These are phyloP conservation scores for Penicillium freii DNA, from an alignment of 2,329 filamentous ascomycete genomes.

Conservation along the genomic window DNA sequence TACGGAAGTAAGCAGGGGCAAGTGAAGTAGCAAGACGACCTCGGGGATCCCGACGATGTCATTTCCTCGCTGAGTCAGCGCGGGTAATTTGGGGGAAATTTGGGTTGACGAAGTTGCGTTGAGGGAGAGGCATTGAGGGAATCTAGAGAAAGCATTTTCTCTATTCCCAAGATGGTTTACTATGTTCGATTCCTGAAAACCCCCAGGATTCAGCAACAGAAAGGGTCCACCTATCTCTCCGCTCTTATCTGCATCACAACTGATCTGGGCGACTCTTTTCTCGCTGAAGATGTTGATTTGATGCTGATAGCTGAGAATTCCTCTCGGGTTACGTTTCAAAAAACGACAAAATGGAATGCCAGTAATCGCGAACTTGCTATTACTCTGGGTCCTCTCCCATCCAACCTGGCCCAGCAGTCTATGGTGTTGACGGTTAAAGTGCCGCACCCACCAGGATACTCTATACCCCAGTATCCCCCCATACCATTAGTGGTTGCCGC, in stretches of 20 bases:
- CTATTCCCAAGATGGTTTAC: slow-evolving; percentile 48
- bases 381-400: slow-evolving; percentile 32
- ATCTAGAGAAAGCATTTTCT: neutral
- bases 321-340: slow-evolving; percentile 24
- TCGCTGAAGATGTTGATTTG: slow-evolving; percentile 44
- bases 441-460: slow-evolving; percentile 20
- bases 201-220: slow-evolving; percentile 50
- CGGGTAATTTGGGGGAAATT: slow-evolving; percentile 2
- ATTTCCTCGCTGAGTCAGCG: slow-evolving; percentile 30
- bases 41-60: slow-evolving; percentile 23
- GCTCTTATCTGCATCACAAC: slow-evolving; percentile 64
- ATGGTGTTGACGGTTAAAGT: slow-evolving; percentile 30
- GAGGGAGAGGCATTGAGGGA: neutral
- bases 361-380: slow-evolving; percentile 36
- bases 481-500: slow-evolving; percentile 55
- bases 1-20: slow-evolving; percentile 9
- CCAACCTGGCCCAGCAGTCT: slow-evolving; percentile 24
- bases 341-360: slow-evolving; percentile 32
- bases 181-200: slow-evolving; percentile 69
- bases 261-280: slow-evolving; percentile 65
- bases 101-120: neutral
- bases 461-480: neutral
- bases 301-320: slow-evolving; percentile 24
- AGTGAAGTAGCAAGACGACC: slow-evolving; percentile 16
- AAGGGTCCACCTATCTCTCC: slow-evolving; percentile 46